Percentiles rank a stretch among this genome's conserved stretches.
phyloP scores from a whole-genome alignment of 495 filamentous ascomycete species.

The Penicillium subrubescens region DNA sequence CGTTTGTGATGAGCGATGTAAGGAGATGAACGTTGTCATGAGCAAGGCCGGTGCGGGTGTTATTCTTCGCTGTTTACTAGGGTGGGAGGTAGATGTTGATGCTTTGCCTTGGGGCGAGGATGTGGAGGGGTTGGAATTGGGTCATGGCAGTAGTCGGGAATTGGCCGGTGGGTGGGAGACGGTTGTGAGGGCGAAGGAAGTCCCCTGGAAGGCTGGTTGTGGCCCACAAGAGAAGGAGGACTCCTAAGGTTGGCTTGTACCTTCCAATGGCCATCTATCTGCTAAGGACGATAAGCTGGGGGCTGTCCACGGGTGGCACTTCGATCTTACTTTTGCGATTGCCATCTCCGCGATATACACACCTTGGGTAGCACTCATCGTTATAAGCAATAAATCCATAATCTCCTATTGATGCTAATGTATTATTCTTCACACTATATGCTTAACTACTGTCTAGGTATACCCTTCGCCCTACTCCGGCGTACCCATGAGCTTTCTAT shows the following conservation, averaged over 20 bases:
- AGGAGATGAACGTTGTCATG: slow-evolving; percentile 88
- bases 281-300: no score
- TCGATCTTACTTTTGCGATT: no score
- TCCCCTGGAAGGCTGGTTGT: slow-evolving; percentile 52
- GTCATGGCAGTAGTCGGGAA: slow-evolving; percentile 46
- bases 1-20: slow-evolving; percentile 82
- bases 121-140: slow-evolving; percentile 26
- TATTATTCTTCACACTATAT: no score
- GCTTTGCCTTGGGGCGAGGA: slow-evolving; percentile 79
- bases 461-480: no score
- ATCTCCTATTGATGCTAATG: no score
- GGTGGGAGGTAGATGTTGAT: slow-evolving; percentile 72
- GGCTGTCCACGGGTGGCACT: no score
- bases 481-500: no score
- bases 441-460: no score
- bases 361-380: no score
- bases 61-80: slow-evolving; percentile 73
- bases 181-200: slow-evolving; percentile 69
- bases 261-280: no score
- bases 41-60: slow-evolving; percentile 86
- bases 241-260: background rate
- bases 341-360: no score
- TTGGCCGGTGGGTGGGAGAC: slow-evolving; percentile 80
- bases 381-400: no score
- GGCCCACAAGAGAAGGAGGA: slow-evolving; percentile 12